Evolutionary conservation across 495 filamentous ascomycete species (phyloP), one percentile per base, ranked within the genome.

Genomic region (Neurospora sp.): DNA sequence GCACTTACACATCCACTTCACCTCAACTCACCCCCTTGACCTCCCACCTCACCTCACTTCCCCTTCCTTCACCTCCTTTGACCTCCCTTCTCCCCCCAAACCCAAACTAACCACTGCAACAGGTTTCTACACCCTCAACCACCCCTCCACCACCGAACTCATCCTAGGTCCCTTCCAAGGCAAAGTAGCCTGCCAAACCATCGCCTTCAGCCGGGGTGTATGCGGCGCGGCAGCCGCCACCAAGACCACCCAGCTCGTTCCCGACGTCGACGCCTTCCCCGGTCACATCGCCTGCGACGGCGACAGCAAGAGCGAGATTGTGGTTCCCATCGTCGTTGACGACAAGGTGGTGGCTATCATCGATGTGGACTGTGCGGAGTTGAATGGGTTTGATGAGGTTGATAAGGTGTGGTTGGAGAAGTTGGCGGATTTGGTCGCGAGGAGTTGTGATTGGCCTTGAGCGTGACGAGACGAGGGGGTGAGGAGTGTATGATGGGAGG

Each of bases 281-380:
- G 94, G 92, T 5, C 94, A 98, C 82, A 97, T 98, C 79, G 93
- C 94, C 7, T 97, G 94, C 78, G 94, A 97, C 81, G 88, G 86
- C 11, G 91, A 88, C 72, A 93, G 89, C 72, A 89, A 85, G 79
- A 96, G 93, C 81, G 94, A 98, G 85, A 93, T 98, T 80, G 94
- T 97, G 5, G 93, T 97, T 39, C 94, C 94, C 14, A 89, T 98
- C 76, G 72, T 92, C 31, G 82, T 85, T 22, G 78, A 74, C 20
- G 76, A 76, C 86, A 80, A 74, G 70, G 74, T 93, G n/a, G 91
- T 96, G 31, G 94, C 88, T 10, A 93, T 98, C 77, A 93, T 98
- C 70, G 94, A 98, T 78, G 82, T 97, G 27, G 94, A 98, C 79
- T 98, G 94, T 79, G 86, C 89, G 16, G 87, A 87, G 35, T 76